Base-by-base conservation (phyloP, 306 rosid genomes). In the Potentilla sterilis region DNA sequence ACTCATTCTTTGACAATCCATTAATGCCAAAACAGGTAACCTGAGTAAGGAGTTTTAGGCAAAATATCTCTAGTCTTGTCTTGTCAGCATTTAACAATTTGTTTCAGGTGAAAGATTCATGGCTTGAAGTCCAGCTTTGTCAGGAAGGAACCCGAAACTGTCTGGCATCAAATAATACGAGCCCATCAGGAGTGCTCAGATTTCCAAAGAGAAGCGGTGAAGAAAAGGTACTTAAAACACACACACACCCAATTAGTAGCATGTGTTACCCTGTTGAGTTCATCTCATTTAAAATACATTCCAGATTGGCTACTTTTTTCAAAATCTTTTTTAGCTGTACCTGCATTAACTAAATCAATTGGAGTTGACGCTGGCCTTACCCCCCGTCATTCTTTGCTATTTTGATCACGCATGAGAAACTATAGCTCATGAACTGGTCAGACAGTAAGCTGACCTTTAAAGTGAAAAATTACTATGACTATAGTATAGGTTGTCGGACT, bases 41-140 rank as follows among this genome's bases (percentile, higher is more conserved):
- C 67, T 44, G 51, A 80, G 76, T 64, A 16, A 38, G 68, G 70
- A 48, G 40, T 82, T 70, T 42, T 24, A 41, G 38, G 41, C 9
- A 21, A 38, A 57, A 11, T 15, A 61, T 32, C 52, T 15, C 12
- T 42, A 54, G 28, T 19, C 70, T 76, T 3, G 48, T 68, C 18
- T 66, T 0, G 67, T 78, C 55, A 72, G 32, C 69, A 68, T 38
- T 63, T 6, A 9, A 73, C 80, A 54, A 71, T 83, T 84, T 64
- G 69, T 58, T 75, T 74, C 86, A 96, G 99, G 94, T 90, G 80
- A 96, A 87, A 77, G 89, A 78, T 18, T 96, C 99, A 61, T 81
- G 98, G 96, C 92, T 96, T 64, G 86, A 96, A 67, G 97, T 96
- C 82, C 93, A 89, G 22, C 89, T 96, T 71, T 92, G 99, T 80